These are phyloP conservation scores for Acacia concinna DNA, from an alignment of 331 rosid species.

Conservation along the genomic window DNA sequence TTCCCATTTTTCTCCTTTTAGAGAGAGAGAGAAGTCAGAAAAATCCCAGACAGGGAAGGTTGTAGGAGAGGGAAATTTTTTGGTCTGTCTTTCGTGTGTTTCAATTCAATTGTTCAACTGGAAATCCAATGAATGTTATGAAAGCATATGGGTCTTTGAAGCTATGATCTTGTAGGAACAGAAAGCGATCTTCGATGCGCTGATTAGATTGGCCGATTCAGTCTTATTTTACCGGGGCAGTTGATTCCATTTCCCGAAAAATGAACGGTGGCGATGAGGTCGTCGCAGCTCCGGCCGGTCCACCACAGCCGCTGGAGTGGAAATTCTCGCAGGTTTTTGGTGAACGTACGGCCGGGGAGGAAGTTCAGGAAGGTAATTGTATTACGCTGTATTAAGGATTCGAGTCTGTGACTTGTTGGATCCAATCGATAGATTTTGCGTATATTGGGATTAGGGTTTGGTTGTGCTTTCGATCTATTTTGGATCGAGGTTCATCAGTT, in stretches of 20 bases:
- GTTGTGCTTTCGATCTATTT: conserved; percentile 57
- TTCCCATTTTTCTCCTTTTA: conserved; percentile 68
- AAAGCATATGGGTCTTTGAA: conserved; percentile 47
- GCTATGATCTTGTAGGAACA: conserved; percentile 70
- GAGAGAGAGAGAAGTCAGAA: conserved; percentile 48
- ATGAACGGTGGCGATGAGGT: conserved; percentile 96
- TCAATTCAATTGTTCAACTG: conserved; percentile 62
- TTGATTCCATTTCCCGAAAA: conserved; percentile 47
- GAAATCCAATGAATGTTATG: conserved; percentile 46
- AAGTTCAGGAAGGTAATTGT: conserved; percentile 96
- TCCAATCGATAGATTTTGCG: conserved; percentile 53
- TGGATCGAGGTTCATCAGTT: conserved; percentile 49
- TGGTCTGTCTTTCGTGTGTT: conserved; percentile 22
- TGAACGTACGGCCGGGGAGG: conserved; percentile 97
- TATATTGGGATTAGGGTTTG: conserved; percentile 64
- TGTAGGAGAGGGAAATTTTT: conserved; percentile 23
- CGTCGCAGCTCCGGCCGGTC: conserved; percentile 83
- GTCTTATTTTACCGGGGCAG: conserved; percentile 36
- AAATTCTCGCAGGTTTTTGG: conserved; percentile 99
- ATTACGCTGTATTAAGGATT: conserved; percentile 4
- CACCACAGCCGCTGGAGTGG: conserved; percentile 88
- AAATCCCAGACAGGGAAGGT: conserved; percentile 31
- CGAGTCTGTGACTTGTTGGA: conserved; percentile 42
- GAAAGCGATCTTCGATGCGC: conserved; percentile 74
- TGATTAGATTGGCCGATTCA: conserved; percentile 53